Evolutionary conservation across 805 yeast species (phyloP).

Genomic region (Barnettozyma salicaria): DNA sequence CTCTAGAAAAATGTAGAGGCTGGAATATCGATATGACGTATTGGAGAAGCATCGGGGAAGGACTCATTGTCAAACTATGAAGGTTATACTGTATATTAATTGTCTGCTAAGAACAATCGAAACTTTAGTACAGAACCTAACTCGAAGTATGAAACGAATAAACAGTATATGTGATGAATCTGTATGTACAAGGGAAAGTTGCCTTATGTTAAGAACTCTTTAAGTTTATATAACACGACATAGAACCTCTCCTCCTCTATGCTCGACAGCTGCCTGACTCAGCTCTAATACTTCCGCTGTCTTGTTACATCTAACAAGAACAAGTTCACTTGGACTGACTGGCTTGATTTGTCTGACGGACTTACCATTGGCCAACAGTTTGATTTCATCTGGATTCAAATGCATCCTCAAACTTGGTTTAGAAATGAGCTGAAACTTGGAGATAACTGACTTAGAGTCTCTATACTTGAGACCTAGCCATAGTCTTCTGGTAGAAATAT

Average conservation of each 20-base stretch:
- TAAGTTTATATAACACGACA: constrained; percentile 56
- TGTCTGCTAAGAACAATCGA: no score
- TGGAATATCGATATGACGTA: constrained; percentile 84
- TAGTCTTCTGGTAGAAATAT: constrained; percentile 75
- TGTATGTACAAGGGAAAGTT: constrained; percentile 7
- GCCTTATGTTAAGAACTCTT: background rate
- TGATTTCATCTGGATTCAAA: constrained; percentile 58
- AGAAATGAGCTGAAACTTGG: constrained; percentile 64
- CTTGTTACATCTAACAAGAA: constrained; percentile 52
- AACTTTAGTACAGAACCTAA: no score
- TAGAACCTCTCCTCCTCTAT: constrained; percentile 68
- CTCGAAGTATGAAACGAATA: no score
- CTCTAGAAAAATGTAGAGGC: constrained; percentile 66
- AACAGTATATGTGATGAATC: no score
- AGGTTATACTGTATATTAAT: no score
- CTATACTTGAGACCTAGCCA: constrained; percentile 90
- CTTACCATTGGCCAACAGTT: constrained; percentile 68
- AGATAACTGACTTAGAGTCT: constrained; percentile 66
- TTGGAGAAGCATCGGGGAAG: constrained; percentile 72
- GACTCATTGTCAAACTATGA: constrained; percentile 49
- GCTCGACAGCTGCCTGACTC: constrained; percentile 77
- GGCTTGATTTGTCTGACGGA: constrained; percentile 73
- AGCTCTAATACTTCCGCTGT: constrained; percentile 57
- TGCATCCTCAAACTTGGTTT: constrained; percentile 78
- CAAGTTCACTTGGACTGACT: constrained; percentile 82